These are phyloP conservation scores for Favolaschia claudopus DNA, from an alignment of 768 basidiomycete species.

Conservation along the genomic window DNA sequence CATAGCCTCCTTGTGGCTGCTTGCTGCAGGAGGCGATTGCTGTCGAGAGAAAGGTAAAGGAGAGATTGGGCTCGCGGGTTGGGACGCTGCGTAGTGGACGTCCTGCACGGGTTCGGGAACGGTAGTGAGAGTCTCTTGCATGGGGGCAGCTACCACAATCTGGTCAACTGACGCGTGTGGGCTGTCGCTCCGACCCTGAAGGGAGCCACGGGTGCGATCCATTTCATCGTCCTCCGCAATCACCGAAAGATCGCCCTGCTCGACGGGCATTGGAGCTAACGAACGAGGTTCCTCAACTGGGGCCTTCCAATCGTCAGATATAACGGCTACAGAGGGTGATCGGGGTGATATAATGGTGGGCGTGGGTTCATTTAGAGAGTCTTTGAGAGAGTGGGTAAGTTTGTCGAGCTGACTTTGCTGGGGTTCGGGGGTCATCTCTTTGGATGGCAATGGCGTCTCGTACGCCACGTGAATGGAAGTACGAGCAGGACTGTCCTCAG, in stretches of 20 bases:
- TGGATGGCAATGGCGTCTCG: constrained; percentile 49
- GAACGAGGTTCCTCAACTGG: not conserved
- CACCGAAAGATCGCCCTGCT: constrained; percentile 64
- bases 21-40: too few species aligned
- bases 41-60: too few species aligned
- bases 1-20: too few species aligned
- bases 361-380: not conserved
- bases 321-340: not conserved
- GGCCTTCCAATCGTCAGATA: not conserved
- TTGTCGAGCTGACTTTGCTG: not conserved
- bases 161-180: too few species aligned
- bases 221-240: constrained; percentile 78
- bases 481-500: too few species aligned
- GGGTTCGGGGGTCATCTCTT: constrained; percentile 21
- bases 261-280: constrained; percentile 9
- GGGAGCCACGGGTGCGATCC: constrained; percentile 48
- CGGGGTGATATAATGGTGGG: not conserved
- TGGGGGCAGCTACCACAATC: too few species aligned
- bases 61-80: too few species aligned
- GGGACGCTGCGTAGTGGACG: too few species aligned
- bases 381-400: not conserved
- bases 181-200: constrained; percentile 15
- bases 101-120: too few species aligned
- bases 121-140: too few species aligned
- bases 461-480: too few species aligned